Evolutionary conservation across 2,329 filamentous ascomycete genomes (phyloP).

Genomic region (Lachnellula arida): DNA sequence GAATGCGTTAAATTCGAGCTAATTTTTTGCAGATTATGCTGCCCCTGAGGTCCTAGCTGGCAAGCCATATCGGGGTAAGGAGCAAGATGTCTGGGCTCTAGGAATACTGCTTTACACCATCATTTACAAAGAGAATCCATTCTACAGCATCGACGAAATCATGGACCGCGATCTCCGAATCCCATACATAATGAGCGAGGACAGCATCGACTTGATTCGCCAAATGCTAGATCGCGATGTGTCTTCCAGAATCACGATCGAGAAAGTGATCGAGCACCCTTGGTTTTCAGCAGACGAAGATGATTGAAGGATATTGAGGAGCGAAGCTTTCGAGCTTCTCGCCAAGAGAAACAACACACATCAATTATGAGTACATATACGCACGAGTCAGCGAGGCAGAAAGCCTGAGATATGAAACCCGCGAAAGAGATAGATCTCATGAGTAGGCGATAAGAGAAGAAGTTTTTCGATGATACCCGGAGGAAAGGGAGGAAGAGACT

Average conservation of each 20-base stretch:
- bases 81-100: slow-evolving; percentile 97
- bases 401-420: background rate
- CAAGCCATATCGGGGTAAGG: slow-evolving; percentile 86
- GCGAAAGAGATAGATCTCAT: background rate
- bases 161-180: slow-evolving; percentile 94
- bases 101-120: slow-evolving; percentile 98
- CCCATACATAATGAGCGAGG: slow-evolving; percentile 82
- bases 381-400: background rate
- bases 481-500: background rate
- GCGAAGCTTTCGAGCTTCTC: background rate
- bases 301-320: slow-evolving; percentile 21
- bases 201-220: slow-evolving; percentile 86
- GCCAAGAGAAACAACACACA: background rate
- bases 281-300: slow-evolving; percentile 49
- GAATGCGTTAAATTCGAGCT: slow-evolving; percentile 5
- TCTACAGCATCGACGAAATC: slow-evolving; percentile 98
- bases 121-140: slow-evolving; percentile 98
- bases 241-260: slow-evolving; percentile 75
- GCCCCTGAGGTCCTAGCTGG: slow-evolving; percentile 96
- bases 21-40: slow-evolving; percentile 70
- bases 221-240: slow-evolving; percentile 92
- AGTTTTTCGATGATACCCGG: background rate
- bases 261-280: slow-evolving; percentile 81
- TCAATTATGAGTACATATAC: background rate
- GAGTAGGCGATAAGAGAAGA: background rate